phyloP scores from a whole-genome alignment of 306 rosid genomes.

The Gastrolobium bilobum region DNA sequence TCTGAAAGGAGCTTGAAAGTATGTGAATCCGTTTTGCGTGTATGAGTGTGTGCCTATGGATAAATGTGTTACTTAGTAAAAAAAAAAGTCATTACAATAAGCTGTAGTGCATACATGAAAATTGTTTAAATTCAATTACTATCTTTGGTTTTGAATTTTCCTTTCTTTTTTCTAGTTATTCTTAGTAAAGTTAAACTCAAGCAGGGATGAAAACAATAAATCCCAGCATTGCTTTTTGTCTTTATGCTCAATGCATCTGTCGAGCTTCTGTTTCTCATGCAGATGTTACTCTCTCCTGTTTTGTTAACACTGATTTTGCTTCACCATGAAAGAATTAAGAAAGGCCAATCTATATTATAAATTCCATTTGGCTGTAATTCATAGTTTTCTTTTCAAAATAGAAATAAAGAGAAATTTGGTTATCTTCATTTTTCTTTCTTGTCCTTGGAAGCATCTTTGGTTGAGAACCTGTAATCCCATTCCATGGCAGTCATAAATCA shows the following conservation, averaged over 20 bases:
- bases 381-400: not conserved
- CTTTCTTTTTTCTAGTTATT: not conserved
- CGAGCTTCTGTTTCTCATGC: constrained; percentile 12
- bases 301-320: constrained; percentile 13
- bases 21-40: not conserved
- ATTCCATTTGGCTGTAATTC: constrained; percentile 10
- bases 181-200: constrained; percentile 20
- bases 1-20: constrained; percentile 21
- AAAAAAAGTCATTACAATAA: constrained; percentile 16
- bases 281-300: constrained; percentile 9
- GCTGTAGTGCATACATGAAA: constrained; percentile 18
- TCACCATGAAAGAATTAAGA: constrained; percentile 1
- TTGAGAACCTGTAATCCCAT: not conserved
- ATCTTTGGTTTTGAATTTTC: not conserved
- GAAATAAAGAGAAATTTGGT: not conserved
- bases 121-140: constrained; percentile 11
- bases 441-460: not conserved
- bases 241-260: not conserved
- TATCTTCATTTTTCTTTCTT: not conserved
- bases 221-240: not conserved
- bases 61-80: constrained; percentile 22
- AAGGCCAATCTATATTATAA: not conserved
- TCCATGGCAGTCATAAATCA: constrained; percentile 18
- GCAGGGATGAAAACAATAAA: not conserved
- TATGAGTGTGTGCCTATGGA: constrained; percentile 15